These are phyloP conservation scores for Carex myosuroides DNA, from an alignment of 176 grass and related monocot species.

Conservation along the genomic window DNA sequence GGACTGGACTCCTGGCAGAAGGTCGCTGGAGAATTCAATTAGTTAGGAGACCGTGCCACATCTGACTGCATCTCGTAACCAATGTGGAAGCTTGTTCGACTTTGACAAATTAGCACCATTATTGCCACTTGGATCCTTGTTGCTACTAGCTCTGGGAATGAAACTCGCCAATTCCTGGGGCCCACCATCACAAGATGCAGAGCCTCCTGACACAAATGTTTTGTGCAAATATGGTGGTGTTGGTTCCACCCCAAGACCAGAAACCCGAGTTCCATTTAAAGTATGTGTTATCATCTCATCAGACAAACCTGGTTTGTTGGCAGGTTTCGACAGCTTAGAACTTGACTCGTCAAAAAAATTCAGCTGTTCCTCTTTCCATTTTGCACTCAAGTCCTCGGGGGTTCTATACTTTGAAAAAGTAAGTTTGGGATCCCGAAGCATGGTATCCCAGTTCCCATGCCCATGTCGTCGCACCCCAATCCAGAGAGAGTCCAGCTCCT, in stretches of 20 bases:
- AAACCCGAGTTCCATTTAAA: constrained; percentile 52
- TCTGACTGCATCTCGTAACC: constrained; percentile 74
- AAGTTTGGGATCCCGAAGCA: constrained; percentile 82
- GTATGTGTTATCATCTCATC: constrained; percentile 80
- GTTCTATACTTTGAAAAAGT: constrained; percentile 59
- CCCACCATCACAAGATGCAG: constrained; percentile 31
- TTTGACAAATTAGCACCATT: constrained; percentile 41
- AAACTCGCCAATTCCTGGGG: constrained; percentile 35
- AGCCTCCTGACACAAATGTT: constrained; percentile 37
- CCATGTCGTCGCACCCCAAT: constrained; percentile 93
- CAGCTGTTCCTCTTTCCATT: constrained; percentile 73
- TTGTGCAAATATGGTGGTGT: not conserved
- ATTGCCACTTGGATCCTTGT: constrained; percentile 28
- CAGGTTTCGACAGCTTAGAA: constrained; percentile 34
- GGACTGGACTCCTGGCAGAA: not conserved
- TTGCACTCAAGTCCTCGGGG: constrained; percentile 47
- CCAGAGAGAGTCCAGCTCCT: constrained; percentile 93
- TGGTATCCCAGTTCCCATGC: constrained; percentile 82
- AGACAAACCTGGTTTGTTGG: constrained; percentile 44
- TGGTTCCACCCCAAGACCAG: not conserved
- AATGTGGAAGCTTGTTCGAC: constrained; percentile 82
- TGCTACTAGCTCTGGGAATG: constrained; percentile 29
- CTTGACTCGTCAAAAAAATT: constrained; percentile 56
- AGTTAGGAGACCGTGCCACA: constrained; percentile 43
- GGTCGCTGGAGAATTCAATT: not conserved